Conservation (phyloP, 805 yeast genomes). For the Metschnikowia borealis region DNA sequence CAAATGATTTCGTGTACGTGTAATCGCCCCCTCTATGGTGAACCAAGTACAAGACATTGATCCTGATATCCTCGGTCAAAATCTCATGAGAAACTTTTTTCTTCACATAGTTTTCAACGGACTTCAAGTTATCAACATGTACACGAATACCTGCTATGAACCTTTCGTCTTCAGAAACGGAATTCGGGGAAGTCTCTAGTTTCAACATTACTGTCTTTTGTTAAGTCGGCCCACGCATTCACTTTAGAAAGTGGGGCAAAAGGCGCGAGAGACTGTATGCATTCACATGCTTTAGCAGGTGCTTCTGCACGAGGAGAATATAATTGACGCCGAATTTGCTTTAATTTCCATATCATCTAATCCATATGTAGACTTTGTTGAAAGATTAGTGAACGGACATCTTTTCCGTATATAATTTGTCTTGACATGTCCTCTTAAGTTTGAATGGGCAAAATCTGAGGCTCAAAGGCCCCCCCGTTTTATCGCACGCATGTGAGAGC, state of each 20-base stretch:
- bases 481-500: not conserved
- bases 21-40: slow-evolving; percentile 46
- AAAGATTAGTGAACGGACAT: too few species aligned
- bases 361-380: not conserved
- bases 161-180: slow-evolving; percentile 7
- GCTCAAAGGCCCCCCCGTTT: not conserved
- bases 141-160: slow-evolving; percentile 43
- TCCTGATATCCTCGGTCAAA: slow-evolving; percentile 22
- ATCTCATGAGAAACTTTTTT: not conserved
- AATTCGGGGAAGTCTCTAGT: slow-evolving; percentile 8
- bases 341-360: not conserved
- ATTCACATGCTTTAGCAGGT: not conserved
- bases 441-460: not conserved
- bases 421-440: not conserved
- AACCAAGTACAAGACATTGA: slow-evolving; percentile 40
- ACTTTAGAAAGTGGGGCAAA: slow-evolving; percentile 1
- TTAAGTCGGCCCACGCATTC: not conserved
- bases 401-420: not conserved
- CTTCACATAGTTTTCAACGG: slow-evolving; percentile 5
- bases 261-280: slow-evolving; percentile 1
- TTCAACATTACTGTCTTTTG: slow-evolving; percentile 9
- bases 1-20: slow-evolving; percentile 37
- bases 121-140: slow-evolving; percentile 21
- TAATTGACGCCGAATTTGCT: not conserved
- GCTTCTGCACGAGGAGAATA: not conserved